Base-by-base conservation (phyloP, 345 rosid species). In the Salix dunnii region DNA sequence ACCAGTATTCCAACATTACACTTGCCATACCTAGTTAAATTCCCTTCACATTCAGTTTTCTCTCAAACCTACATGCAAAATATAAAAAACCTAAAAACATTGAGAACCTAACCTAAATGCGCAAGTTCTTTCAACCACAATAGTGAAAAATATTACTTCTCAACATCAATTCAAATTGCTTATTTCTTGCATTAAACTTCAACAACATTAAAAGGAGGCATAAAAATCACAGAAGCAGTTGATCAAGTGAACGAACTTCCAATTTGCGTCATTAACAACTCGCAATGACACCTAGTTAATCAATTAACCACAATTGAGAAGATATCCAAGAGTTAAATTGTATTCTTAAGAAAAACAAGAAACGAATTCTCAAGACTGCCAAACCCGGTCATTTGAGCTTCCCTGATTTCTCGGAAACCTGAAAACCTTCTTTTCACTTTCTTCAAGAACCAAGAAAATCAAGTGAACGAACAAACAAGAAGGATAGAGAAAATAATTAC, bases 401-500 rank as follows among this genome's bases (percentile, higher is more conserved):
- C 21, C n/a, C 46, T 66, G 35, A 68, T 80, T 78, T 14, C 66
- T 63, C 7, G 27, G 42, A 21, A 80, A 51, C 68, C 21, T 68
- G 40, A 6, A 5, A 66, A 35, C 10, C 35, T 8, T 30, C 12
- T 66, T 35, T 23, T 62, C 38, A 20, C 17, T 74, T 21, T 30
- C 62, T 18, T 21, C 36, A 23, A 25, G 10, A 58, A 74, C 5
- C 11, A 38, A 46, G 51, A 23, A 58, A 21, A 71, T 14, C 20
- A 25, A 20, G 49, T 38, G n/a, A 51, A 48, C 28, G 28, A 48
- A 74, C 36, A 58, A 71, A 31, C 79, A 40, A 65, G 11, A 74
- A 48, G 11, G 76, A 75, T 71, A 71, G 71, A 61, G 20, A 30
- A 21, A 55, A 51, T 35, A 48, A 74, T 79, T 90, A 95, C 99